These are phyloP conservation scores for Yamadazyma sp. DNA, from an alignment of 805 yeast genomes.

Conservation along the genomic window DNA sequence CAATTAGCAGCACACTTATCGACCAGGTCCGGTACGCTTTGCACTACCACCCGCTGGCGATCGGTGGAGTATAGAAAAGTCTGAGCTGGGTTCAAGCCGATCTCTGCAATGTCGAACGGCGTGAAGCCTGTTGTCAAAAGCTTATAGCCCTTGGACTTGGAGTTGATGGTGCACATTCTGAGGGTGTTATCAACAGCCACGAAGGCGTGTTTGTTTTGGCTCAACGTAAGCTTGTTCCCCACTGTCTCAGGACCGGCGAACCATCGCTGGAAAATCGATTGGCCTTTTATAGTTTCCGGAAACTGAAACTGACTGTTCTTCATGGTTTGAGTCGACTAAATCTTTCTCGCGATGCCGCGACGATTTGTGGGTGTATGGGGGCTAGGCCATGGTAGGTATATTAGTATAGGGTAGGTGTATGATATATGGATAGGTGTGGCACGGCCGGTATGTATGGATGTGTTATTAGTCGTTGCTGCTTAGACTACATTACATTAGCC, in stretches of 20 bases:
- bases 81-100: constrained; percentile 42
- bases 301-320: constrained; percentile 7
- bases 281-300: constrained; percentile 8
- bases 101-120: constrained; percentile 27
- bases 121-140: constrained; percentile 8
- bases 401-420: no score
- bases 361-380: no score
- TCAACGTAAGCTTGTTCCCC: constrained; percentile 11
- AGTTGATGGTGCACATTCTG: constrained; percentile 28
- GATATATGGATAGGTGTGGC: no score
- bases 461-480: no score
- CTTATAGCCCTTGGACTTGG: constrained; percentile 21
- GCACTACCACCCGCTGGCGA: constrained; percentile 11
- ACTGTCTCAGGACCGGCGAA: background rate
- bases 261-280: constrained; percentile 14
- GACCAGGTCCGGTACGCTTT: constrained; percentile 3
- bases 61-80: constrained; percentile 32
- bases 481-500: no score
- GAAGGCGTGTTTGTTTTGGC: constrained; percentile 27
- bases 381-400: no score
- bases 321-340: no score
- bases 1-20: constrained; percentile 8
- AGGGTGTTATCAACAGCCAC: constrained; percentile 32
- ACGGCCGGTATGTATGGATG: no score
- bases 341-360: no score